Conservation (phyloP, 2,329 filamentous ascomycete genomes). For the Verticillium zaregamsianum region DNA sequence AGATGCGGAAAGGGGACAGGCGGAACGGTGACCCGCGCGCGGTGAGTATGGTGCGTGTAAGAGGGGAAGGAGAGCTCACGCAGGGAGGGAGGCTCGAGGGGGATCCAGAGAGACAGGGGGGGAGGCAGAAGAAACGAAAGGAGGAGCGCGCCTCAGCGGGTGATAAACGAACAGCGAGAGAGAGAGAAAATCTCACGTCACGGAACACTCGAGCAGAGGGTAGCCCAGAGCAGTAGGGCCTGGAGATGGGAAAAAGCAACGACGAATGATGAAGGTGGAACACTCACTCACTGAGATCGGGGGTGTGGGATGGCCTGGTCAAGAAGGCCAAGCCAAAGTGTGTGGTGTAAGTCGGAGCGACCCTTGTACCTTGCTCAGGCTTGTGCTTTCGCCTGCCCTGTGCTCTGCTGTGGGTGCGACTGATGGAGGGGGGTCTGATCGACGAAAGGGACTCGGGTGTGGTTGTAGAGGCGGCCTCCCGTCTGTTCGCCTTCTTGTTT, state of each 20-base stretch:
- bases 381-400: neutral
- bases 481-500: neutral
- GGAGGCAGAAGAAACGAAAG: neutral
- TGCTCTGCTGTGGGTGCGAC: conserved; percentile 4
- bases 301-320: neutral
- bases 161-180: neutral
- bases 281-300: conserved; percentile 8
- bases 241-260: conserved; percentile 8
- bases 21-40: neutral
- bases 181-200: neutral
- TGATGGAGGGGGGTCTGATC: neutral
- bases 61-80: neutral
- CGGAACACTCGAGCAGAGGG: neutral
- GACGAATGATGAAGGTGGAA: conserved; percentile 2
- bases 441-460: neutral
- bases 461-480: neutral
- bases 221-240: conserved; percentile 1
- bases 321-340: neutral
- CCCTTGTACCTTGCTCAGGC: neutral
- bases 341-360: neutral
- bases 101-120: neutral
- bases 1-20: neutral
- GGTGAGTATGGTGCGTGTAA: neutral
- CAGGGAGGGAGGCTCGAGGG: conserved; percentile 1
- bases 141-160: neutral